Evolutionary conservation across 306 rosid species (phyloP).

Genomic region (Sechiopsis laciniata): DNA sequence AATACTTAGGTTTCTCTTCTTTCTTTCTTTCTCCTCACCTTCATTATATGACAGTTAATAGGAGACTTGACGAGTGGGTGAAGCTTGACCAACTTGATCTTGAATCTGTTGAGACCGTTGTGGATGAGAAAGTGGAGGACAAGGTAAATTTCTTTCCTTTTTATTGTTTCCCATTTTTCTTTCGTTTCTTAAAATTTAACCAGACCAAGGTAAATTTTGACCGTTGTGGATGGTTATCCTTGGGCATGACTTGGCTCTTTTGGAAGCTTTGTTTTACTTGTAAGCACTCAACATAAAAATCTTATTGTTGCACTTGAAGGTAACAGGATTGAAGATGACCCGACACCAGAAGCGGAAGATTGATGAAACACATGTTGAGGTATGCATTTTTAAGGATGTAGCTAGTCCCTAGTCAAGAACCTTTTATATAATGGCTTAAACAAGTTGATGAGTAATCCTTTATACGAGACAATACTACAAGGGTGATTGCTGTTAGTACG

Average conservation of each 20-base stretch:
- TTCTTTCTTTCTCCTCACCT: background rate
- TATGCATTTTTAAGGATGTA: slow-evolving; percentile 26
- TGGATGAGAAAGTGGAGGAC: slow-evolving; percentile 99
- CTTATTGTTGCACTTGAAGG: slow-evolving; percentile 40
- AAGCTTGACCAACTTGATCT: slow-evolving; percentile 97
- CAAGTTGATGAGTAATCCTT: background rate
- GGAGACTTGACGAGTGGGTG: slow-evolving; percentile 99
- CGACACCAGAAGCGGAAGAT: slow-evolving; percentile 98
- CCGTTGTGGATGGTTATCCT: background rate
- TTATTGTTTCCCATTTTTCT: background rate
- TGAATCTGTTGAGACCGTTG: slow-evolving; percentile 84
- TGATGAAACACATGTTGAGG: slow-evolving; percentile 98
- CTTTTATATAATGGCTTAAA: slow-evolving; percentile 4
- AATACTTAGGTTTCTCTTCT: background rate
- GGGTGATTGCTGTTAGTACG: background rate
- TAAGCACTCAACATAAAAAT: background rate
- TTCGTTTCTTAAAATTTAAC: background rate
- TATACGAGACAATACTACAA: background rate
- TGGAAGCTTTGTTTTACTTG: background rate
- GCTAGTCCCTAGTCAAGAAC: background rate
- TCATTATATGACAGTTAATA: slow-evolving; percentile 53
- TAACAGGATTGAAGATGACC: slow-evolving; percentile 95
- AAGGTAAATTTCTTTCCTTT: slow-evolving; percentile 56
- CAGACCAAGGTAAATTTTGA: too few relatives aligned
- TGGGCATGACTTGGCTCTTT: background rate